phyloP scores from a whole-genome alignment of 345 rosid genomes.

The Abelmoschus esculentus region DNA sequence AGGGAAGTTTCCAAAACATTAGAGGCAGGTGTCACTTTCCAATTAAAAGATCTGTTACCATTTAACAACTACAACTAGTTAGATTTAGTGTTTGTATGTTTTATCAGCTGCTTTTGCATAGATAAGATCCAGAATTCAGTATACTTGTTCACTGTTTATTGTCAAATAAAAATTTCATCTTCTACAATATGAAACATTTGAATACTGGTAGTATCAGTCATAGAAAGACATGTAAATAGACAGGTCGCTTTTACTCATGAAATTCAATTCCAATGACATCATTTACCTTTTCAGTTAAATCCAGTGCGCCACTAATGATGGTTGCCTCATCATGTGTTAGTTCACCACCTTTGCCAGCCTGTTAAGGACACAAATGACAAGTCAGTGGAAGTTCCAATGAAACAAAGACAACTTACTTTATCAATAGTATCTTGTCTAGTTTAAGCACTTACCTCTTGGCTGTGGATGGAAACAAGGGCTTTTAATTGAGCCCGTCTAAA shows the following conservation, averaged over 20 bases:
- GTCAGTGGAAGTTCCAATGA: slow-evolving; percentile 21
- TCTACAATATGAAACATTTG: neutral
- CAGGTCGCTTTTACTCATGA: neutral
- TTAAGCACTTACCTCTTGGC: slow-evolving; percentile 55
- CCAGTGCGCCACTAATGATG: slow-evolving; percentile 94
- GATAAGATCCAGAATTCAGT: neutral
- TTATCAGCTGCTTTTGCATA: neutral
- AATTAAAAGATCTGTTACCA: neutral
- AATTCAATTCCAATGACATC: slow-evolving; percentile 1
- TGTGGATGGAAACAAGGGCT: slow-evolving; percentile 78
- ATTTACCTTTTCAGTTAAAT: slow-evolving; percentile 82
- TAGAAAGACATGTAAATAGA: neutral
- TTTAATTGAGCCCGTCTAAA: slow-evolving; percentile 80
- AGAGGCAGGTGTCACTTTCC: neutral
- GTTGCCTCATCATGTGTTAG: slow-evolving; percentile 94
- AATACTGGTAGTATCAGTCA: neutral
- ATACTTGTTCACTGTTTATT: neutral
- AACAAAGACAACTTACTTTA: slow-evolving; percentile 13
- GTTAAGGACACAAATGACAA: slow-evolving; percentile 21
- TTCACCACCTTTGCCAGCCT: slow-evolving; percentile 99
- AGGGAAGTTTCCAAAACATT: neutral
- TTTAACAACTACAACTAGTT: neutral
- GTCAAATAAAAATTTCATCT: slow-evolving; percentile 2
- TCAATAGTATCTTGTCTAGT: slow-evolving; percentile 7
- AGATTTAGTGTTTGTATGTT: neutral